Percentiles rank a stretch among this genome's conserved stretches.
Conservation (phyloP, 225 moss, liverwort and hornwort genomes). For the Ulota crispa region DNA sequence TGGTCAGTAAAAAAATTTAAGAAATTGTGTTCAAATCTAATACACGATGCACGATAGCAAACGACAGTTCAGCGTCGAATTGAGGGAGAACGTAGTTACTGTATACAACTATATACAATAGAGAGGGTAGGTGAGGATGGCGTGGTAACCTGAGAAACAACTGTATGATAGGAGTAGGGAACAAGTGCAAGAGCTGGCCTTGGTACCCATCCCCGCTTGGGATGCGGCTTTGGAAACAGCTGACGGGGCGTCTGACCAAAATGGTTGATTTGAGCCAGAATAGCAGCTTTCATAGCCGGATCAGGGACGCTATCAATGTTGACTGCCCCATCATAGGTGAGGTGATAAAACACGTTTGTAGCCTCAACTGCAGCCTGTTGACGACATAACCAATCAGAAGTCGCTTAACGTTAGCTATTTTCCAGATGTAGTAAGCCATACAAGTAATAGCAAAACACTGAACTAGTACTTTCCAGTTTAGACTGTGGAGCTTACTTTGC, state of each 20-base stretch:
- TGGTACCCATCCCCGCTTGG: slow-evolving; percentile 79
- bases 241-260: slow-evolving; percentile 98
- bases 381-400: slow-evolving; percentile 20
- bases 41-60: not conserved
- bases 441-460: not conserved
- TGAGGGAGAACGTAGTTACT: not conserved
- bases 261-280: slow-evolving; percentile 98
- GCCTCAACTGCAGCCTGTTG: slow-evolving; percentile 93
- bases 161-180: slow-evolving; percentile 61
- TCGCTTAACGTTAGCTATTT: not conserved
- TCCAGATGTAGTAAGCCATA: not conserved
- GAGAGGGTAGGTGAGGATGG: not conserved
- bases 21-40: not conserved
- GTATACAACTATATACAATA: not conserved
- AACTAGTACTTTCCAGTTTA: slow-evolving; percentile 9
- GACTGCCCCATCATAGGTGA: slow-evolving; percentile 98
- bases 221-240: slow-evolving; percentile 88
- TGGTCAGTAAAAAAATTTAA: not conserved
- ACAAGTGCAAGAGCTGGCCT: slow-evolving; percentile 58
- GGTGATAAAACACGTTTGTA: slow-evolving; percentile 95
- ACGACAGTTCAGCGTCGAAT: not conserved
- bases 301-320: slow-evolving; percentile 86
- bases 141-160: slow-evolving; percentile 62
- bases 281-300: slow-evolving; percentile 95
- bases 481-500: slow-evolving; percentile 58